phyloP scores from a whole-genome alignment of 2,329 filamentous ascomycete species.

The Blastomyces parvus region DNA sequence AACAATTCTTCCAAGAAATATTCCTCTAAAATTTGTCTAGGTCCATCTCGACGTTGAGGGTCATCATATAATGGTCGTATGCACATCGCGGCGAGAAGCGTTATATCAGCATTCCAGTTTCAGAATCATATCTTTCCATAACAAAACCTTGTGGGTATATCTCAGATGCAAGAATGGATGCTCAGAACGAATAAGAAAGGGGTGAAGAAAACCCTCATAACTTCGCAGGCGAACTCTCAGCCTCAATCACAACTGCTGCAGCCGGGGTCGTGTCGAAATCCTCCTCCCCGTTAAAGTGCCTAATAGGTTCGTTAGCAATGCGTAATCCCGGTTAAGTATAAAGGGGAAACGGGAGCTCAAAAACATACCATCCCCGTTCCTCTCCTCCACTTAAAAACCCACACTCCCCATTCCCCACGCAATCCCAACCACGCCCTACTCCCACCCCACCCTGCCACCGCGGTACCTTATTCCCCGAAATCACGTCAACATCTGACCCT shows the following conservation, averaged over 20 bases:
- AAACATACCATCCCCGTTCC: slow-evolving; percentile 74
- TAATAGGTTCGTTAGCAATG: slow-evolving; percentile 20
- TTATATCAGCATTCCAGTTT: not conserved
- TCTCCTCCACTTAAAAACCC: slow-evolving; percentile 68
- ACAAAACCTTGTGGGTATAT: not conserved
- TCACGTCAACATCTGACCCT: slow-evolving; percentile 6
- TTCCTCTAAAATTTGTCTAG: not conserved
- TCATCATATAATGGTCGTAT: not conserved
- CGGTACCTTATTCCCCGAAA: slow-evolving; percentile 20
- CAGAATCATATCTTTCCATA: not conserved
- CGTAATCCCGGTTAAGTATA: slow-evolving; percentile 9
- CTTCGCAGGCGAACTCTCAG: not conserved
- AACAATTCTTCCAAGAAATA: not conserved
- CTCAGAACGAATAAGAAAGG: not conserved
- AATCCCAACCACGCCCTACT: slow-evolving; percentile 69
- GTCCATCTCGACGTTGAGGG: not conserved
- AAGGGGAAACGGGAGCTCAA: slow-evolving; percentile 15
- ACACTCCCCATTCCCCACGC: slow-evolving; percentile 73
- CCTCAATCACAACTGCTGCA: not conserved
- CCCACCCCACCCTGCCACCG: slow-evolving; percentile 52
- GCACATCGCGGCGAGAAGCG: not conserved
- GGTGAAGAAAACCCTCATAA: not conserved
- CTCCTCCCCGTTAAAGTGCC: slow-evolving; percentile 41
- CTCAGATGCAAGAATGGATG: not conserved
- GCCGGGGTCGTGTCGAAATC: slow-evolving; percentile 30